Evolutionary conservation across 345 rosid genomes (phyloP), one percentile per base, ranked within the genome.

Genomic region (Mangifera indica): DNA sequence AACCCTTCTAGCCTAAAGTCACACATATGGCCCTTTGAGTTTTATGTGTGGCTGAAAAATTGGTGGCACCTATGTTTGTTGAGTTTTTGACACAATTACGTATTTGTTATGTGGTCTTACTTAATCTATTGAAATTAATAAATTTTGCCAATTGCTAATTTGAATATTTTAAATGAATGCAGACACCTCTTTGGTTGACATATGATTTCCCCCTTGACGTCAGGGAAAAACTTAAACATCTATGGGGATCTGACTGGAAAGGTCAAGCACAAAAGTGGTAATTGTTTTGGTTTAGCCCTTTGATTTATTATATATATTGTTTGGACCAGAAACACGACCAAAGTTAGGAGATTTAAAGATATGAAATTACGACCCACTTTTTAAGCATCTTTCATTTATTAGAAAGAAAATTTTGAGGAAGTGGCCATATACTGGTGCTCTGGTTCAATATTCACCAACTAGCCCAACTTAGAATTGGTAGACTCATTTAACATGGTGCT

Each of bases 241-340:
- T 80, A 58, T 92, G 98, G 98, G 98, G 98, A 67, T 77, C 90
- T 18, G 97, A 91, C 77, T 95, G 97, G 97, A 91, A 92, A 78
- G 99, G 99, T 64, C 98, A 95, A 83, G 98, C 97, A 12, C 98
- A 95, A 76, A 95, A 91, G 80, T 95, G 99, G 99, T 91, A 49
- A 66, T 96, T 71, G 20, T 17, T 26, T 71, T 70, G 54, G 48
- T 63, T 67, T 44, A 24, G 34, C 29, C 57, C 63, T 22, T 32
- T 13, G 56, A 67, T 24, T 22, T 57, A 37, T 44, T 48, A 48
- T 21, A 22, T 56, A 66, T 29, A 60, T n/a, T 52, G 3, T 2
- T 18, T n/a, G n/a, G n/a, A n/a, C n/a, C n/a, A n/a, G n/a, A n/a
- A n/a, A n/a, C n/a, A n/a, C n/a, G n/a, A n/a, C 29, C 5, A 29